Conservation (phyloP, 768 basidiomycete genomes). For the Suillus variegatus region DNA sequence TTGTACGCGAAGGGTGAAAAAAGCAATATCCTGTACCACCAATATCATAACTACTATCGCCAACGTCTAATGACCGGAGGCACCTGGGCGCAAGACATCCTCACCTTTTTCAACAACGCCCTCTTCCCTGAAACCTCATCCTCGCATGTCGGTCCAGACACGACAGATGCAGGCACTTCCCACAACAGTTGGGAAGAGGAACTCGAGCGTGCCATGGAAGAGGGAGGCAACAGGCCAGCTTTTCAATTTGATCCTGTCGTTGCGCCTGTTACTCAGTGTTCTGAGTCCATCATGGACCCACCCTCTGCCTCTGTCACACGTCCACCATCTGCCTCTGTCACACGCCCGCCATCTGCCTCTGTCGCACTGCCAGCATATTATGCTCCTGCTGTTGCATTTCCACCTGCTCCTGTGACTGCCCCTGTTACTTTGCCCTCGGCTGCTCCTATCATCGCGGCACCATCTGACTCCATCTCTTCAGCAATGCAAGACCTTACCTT, state of each 20-base stretch:
- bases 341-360: not conserved
- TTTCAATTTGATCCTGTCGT: not conserved
- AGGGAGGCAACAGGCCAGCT: not conserved
- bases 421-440: not conserved
- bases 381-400: no score
- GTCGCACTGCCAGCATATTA: not conserved
- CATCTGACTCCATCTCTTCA: not conserved
- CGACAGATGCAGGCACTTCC: not conserved
- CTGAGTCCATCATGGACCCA: no score
- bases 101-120: slow-evolving; percentile 1
- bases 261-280: not conserved
- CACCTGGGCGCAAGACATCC: not conserved
- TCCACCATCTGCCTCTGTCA: no score
- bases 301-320: not conserved
- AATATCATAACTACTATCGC: slow-evolving; percentile 8
- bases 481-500: not conserved
- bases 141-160: not conserved
- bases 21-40: not conserved
- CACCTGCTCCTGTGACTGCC: not conserved
- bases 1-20: not conserved
- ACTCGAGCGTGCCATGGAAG: not conserved
- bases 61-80: not conserved
- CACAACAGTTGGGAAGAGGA: not conserved
- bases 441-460: not conserved
- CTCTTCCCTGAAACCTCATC: slow-evolving; percentile 3